A percentile compares a stretch with the other conserved stretches of the same genome.
Conservation (phyloP, 1,284 basidiomycete genomes). For the Gomphus sp. region DNA sequence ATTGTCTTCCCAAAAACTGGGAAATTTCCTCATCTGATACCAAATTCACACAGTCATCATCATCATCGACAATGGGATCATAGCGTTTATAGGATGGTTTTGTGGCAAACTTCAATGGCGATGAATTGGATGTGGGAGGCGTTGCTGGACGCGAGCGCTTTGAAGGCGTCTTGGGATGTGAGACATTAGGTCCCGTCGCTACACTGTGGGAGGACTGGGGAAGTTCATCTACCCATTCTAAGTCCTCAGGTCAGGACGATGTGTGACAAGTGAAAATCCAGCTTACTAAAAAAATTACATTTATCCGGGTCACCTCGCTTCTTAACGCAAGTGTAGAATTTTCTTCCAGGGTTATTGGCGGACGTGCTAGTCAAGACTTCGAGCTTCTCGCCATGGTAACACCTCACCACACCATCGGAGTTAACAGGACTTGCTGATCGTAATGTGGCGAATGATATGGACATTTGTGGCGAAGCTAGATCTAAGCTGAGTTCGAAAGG, state of each 20-base stretch:
- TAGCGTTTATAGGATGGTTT: neutral
- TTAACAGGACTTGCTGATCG: slow-evolving; percentile 18
- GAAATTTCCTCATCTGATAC: neutral
- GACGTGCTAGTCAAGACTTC: slow-evolving; percentile 20
- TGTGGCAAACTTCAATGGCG: neutral
- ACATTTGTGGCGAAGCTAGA: too few species aligned
- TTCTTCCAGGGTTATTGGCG: slow-evolving; percentile 20
- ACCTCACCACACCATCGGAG: slow-evolving; percentile 21
- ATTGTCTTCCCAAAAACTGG: neutral
- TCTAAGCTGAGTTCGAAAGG: too few species aligned
- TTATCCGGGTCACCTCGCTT: slow-evolving; percentile 12
- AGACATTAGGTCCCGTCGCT: neutral
- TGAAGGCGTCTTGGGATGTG: neutral
- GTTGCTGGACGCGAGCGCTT: neutral
- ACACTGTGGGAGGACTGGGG: neutral
- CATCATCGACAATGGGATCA: neutral
- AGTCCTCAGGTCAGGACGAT: neutral
- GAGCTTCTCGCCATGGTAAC: slow-evolving; percentile 21
- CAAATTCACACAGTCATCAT: neutral
- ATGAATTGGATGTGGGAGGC: neutral
- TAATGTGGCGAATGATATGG: neutral
- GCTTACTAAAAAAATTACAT: slow-evolving; percentile 29
- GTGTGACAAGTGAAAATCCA: slow-evolving; percentile 8
- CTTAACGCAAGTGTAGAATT: slow-evolving; percentile 24
- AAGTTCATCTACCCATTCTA: slow-evolving; percentile 31